phyloP scores from a whole-genome alignment of 2,329 filamentous ascomycete species.

The Aureobasidium lini region DNA sequence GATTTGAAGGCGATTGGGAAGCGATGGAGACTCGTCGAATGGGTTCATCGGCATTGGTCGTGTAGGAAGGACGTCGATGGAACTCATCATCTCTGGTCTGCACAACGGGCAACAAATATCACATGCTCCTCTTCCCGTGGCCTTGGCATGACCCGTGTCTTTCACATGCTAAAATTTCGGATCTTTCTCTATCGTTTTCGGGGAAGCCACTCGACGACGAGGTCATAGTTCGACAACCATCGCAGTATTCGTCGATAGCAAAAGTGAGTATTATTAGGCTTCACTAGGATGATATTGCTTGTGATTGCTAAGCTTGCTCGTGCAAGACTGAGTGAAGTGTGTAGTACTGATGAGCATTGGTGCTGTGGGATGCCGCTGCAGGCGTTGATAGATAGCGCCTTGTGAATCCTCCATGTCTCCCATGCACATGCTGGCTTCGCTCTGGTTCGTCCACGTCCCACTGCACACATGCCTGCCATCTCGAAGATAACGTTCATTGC shows the following conservation, averaged over 20 bases:
- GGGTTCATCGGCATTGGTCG: not conserved
- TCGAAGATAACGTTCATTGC: not conserved
- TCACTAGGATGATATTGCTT: not conserved
- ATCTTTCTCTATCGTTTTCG: too few relatives aligned
- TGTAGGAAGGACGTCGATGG: conserved; percentile 1
- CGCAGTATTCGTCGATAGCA: not conserved
- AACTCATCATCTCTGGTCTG: conserved; percentile 5
- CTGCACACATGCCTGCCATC: not conserved
- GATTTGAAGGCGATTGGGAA: not conserved
- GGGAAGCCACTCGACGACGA: not conserved
- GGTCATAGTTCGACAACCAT: not conserved
- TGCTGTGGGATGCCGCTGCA: conserved; percentile 1
- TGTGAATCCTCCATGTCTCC: not conserved
- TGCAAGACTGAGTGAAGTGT: not conserved
- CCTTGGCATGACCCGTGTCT: not conserved
- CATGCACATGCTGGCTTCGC: not conserved
- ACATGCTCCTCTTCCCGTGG: conserved; percentile 7
- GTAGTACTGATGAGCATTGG: not conserved
- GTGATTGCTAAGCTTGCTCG: not conserved
- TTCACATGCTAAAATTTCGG: not conserved
- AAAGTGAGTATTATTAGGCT: not conserved
- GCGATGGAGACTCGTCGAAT: not conserved
- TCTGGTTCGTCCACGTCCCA: not conserved
- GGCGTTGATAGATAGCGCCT: not conserved
- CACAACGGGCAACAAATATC: conserved; percentile 8